These are phyloP conservation scores for Elsinoe arachidis DNA, from an alignment of 2,329 filamentous ascomycete species.

Conservation along the genomic window DNA sequence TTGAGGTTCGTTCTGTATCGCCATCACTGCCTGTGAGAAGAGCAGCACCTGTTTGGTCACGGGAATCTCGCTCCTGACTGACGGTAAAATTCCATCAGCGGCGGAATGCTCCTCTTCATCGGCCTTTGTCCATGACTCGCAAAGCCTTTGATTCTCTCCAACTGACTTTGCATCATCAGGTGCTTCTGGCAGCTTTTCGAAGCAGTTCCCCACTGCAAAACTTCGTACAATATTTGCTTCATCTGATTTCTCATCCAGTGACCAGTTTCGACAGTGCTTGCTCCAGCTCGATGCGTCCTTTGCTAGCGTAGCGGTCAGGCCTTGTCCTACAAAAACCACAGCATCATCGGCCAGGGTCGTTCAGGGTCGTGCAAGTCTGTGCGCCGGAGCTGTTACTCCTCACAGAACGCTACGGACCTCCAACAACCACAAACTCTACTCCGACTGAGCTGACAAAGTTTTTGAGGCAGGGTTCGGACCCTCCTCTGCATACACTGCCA, in stretches of 20 bases:
- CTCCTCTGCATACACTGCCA: constrained; percentile 17
- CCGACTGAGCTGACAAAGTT: background rate
- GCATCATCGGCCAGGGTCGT: background rate
- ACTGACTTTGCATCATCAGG: background rate
- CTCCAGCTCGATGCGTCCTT: background rate
- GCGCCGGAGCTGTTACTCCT: background rate
- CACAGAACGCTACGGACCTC: background rate
- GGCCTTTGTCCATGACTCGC: constrained; percentile 8
- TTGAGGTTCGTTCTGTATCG: background rate
- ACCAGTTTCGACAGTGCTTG: background rate
- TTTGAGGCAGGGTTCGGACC: constrained; percentile 6
- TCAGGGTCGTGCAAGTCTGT: constrained; percentile 5
- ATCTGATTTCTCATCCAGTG: background rate
- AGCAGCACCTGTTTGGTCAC: background rate
- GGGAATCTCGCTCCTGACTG: background rate
- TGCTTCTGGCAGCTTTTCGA: background rate
- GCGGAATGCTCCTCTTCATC: background rate
- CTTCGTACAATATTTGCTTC: background rate
- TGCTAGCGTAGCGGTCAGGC: background rate
- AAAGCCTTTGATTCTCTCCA: background rate
- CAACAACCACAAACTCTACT: background rate
- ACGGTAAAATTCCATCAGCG: constrained; percentile 6
- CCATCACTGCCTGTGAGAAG: background rate
- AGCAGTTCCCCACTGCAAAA: background rate
- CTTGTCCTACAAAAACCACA: background rate